These are phyloP conservation scores for Penicillium sp. DNA, from an alignment of 2,329 filamentous ascomycete species.

Conservation along the genomic window DNA sequence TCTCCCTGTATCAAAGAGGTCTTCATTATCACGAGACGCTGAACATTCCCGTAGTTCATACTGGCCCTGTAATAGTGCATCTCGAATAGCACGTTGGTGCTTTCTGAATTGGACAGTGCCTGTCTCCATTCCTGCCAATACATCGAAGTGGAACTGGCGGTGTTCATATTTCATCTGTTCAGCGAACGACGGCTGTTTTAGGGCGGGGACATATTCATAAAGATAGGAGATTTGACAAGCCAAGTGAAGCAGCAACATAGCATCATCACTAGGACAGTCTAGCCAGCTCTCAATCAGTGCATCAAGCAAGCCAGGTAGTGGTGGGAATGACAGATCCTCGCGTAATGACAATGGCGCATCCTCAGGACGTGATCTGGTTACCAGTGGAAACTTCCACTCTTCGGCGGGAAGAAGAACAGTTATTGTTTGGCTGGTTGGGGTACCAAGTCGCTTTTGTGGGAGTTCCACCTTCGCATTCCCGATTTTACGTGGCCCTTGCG, in stretches of 20 bases:
- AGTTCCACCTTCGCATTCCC: not conserved
- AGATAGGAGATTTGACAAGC: not conserved
- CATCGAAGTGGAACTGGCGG: not conserved
- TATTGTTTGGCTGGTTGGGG: not conserved
- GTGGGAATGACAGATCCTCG: not conserved
- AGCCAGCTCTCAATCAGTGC: not conserved
- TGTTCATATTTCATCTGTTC: not conserved
- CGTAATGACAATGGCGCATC: not conserved
- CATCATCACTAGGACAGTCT: not conserved
- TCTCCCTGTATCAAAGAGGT: not conserved
- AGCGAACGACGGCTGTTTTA: not conserved
- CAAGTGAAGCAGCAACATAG: not conserved
- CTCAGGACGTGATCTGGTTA: not conserved
- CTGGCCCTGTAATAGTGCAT: not conserved
- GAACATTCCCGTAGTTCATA: not conserved
- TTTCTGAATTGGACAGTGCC: not conserved
- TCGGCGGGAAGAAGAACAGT: not conserved
- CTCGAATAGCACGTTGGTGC: not conserved
- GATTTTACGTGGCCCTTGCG: not conserved
- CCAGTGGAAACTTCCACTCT: not conserved
- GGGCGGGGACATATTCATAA: not conserved
- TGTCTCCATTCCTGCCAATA: not conserved
- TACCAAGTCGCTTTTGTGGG: not conserved
- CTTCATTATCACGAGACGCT: not conserved
- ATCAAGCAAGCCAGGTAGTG: not conserved